Percentiles rank a stretch among this genome's conserved stretches.
These are phyloP conservation scores for Fusarium goolgardi DNA, from an alignment of 2,329 filamentous ascomycete genomes.

Conservation along the genomic window DNA sequence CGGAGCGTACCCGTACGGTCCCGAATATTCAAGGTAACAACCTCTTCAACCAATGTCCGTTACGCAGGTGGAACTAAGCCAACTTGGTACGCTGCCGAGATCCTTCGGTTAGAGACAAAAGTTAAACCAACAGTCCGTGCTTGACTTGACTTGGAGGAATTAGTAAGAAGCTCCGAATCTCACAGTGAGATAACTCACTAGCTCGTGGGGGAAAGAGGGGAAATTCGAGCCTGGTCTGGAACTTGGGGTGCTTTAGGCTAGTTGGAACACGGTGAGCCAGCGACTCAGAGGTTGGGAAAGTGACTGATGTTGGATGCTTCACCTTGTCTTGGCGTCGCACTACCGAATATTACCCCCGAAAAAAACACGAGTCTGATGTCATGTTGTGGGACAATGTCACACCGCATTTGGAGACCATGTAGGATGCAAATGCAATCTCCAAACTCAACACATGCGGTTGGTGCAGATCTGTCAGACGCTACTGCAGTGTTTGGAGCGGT, in stretches of 20 bases:
- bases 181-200: conserved; percentile 11
- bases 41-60: not conserved
- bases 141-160: not conserved
- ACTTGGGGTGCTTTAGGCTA: not conserved
- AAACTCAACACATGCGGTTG: not conserved
- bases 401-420: conserved; percentile 13
- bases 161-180: conserved; percentile 9
- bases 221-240: not conserved
- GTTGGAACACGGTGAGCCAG: conserved; percentile 1
- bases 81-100: not conserved
- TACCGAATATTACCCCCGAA: not conserved
- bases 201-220: not conserved
- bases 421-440: not conserved
- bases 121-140: conserved; percentile 3
- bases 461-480: conserved; percentile 11
- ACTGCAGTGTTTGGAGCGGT: conserved; percentile 7
- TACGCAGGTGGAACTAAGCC: not conserved
- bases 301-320: conserved; percentile 7
- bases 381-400: conserved; percentile 26
- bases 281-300: conserved; percentile 7
- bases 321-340: not conserved
- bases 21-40: not conserved
- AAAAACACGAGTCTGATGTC: not conserved
- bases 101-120: not conserved
- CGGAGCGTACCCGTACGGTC: conserved; percentile 2